A percentile compares a stretch with the other conserved stretches of the same genome.
Conservation (phyloP, 2,329 filamentous ascomycete genomes). For the Scorias spongiosa region DNA sequence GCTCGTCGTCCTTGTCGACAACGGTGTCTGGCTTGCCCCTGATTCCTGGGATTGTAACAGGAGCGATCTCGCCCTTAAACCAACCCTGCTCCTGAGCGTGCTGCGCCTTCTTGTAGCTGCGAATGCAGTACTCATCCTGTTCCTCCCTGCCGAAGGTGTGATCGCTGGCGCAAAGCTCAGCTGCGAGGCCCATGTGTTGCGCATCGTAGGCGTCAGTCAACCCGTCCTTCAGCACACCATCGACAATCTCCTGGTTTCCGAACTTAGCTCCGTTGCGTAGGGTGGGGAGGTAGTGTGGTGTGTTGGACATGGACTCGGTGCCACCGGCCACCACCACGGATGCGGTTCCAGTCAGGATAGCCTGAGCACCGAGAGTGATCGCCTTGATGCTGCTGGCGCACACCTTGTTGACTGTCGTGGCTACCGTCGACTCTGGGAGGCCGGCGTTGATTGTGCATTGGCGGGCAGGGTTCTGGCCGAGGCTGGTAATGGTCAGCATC, state of each 20-base stretch:
- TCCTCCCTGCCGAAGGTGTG: conserved; percentile 66
- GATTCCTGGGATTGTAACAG: conserved; percentile 73
- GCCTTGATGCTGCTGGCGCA: conserved; percentile 93
- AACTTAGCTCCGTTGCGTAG: conserved; percentile 85
- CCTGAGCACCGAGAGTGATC: conserved; percentile 85
- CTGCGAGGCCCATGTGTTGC: conserved; percentile 91
- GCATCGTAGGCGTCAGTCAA: conserved; percentile 89
- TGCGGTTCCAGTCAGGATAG: conserved; percentile 92
- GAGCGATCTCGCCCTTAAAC: conserved; percentile 76
- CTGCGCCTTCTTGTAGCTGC: conserved; percentile 86
- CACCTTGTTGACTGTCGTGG: conserved; percentile 97
- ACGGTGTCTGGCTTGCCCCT: conserved; percentile 76
- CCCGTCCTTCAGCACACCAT: conserved; percentile 87
- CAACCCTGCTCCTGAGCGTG: conserved; percentile 65
- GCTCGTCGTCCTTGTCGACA: conserved; percentile 81
- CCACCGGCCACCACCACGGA: conserved; percentile 87
- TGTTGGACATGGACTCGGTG: conserved; percentile 96
- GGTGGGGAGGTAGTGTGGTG: conserved; percentile 84
- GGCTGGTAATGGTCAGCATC: conserved; percentile 34
- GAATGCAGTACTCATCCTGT: conserved; percentile 93
- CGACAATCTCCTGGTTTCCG: conserved; percentile 74
- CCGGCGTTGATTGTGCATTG: conserved; percentile 87
- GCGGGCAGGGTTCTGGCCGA: conserved; percentile 90
- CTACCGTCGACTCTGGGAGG: conserved; percentile 61
- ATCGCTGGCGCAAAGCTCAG: conserved; percentile 79